These are phyloP conservation scores for Solanum clarkiae DNA, from an alignment of 257 asterid genomes.

Conservation along the genomic window DNA sequence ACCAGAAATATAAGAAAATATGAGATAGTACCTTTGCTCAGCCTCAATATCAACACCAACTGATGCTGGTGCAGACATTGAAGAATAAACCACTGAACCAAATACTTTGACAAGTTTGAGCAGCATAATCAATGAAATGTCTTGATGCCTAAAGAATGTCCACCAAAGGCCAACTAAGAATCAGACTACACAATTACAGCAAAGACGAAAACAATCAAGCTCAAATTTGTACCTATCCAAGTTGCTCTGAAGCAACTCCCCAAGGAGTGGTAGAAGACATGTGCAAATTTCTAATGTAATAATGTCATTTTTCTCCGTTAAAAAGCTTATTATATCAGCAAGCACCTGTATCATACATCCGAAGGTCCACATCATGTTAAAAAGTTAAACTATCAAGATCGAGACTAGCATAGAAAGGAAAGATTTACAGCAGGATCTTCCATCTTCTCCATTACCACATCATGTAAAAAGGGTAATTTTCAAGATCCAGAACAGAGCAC, in stretches of 20 bases:
- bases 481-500: neutral
- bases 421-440: slow-evolving; percentile 57
- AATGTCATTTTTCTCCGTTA: slow-evolving; percentile 59
- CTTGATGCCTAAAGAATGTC: slow-evolving; percentile 55
- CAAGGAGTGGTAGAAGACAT: slow-evolving; percentile 72
- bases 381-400: neutral
- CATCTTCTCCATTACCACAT: slow-evolving; percentile 48
- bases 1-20: neutral
- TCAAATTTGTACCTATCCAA: slow-evolving; percentile 56
- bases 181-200: neutral
- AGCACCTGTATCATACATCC: slow-evolving; percentile 48
- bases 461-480: neutral
- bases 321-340: slow-evolving; percentile 73
- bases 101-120: slow-evolving; percentile 79
- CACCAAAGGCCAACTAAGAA: neutral
- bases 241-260: slow-evolving; percentile 63
- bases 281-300: slow-evolving; percentile 79
- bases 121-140: slow-evolving; percentile 71
- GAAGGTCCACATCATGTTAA: neutral
- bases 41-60: slow-evolving; percentile 99
- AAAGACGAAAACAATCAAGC: neutral
- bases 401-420: neutral
- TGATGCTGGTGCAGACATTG: slow-evolving; percentile 69
- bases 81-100: slow-evolving; percentile 81
- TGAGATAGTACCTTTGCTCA: slow-evolving; percentile 61